Evolutionary conservation across 805 yeast species (phyloP), one percentile per base, ranked within the genome.

Genomic region (Candida broadrunensis): DNA sequence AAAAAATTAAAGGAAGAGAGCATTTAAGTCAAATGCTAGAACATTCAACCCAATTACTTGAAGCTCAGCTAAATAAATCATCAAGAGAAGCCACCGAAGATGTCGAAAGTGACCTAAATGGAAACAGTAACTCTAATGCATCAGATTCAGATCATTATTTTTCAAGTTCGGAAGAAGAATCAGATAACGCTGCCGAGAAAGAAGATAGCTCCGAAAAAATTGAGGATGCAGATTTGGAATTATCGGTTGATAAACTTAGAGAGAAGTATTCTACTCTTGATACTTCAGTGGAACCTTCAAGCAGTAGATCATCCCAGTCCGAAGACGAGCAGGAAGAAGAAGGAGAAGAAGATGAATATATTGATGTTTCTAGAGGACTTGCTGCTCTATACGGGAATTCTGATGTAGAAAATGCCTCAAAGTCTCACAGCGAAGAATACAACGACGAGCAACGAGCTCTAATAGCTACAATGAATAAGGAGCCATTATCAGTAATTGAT

Each of bases 1-100:
- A 88, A 56, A 78, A 86, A 39, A 77, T 78, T 8, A 81, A 84
- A 54, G 96, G 97, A 29, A 85, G 89, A 56, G 86, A 87, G 52
- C 96, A 90, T 57, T 70, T 91, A 42, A 81, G 88, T 42, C 84
- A 88, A 55, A 90, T 91, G 73, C 68, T 91, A 42, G 95, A 90
- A 54, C 93, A 90, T 54, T 88, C 97, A 18, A 88, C 97, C 0
- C 90, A 87, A 56, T 73, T 91, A 26, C 70, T 91, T 21, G 97
- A 89, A 46, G 95, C 96, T 1, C 95, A 91, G 48, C 60, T 85
- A 42, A 79, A 77, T 23, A 72, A 72, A 38, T 52, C 66, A 13
- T 49, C 59, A 6, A 42, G 57, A 26, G 65, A 56, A 27, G 47
- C 45, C 12, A 59, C 68, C 6, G 66, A 61, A 15, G 54, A 49